Conservation (phyloP, 805 yeast species). For the Starmerella bacillaris region DNA sequence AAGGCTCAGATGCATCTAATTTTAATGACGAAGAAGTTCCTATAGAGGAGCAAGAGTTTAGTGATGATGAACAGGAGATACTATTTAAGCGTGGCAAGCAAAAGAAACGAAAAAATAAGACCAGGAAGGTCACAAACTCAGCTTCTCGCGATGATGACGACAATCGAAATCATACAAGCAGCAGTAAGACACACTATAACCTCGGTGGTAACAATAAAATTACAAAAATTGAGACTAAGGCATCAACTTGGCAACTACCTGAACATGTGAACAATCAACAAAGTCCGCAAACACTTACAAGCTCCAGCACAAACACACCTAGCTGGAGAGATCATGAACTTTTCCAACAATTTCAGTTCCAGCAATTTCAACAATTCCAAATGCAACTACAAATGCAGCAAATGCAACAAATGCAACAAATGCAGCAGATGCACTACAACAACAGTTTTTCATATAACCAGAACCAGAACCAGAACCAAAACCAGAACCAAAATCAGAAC, state of each 20-base stretch:
- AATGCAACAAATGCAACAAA: slow-evolving; percentile 2
- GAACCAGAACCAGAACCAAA: slow-evolving; percentile 3
- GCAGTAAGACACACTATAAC: not conserved
- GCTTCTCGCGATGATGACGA: not conserved
- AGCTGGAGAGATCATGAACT: not conserved
- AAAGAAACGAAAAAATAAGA: slow-evolving; percentile 34
- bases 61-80: slow-evolving; percentile 83
- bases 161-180: not conserved
- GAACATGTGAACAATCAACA: not conserved
- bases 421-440: slow-evolving; percentile 1
- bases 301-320: not conserved
- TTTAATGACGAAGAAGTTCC: slow-evolving; percentile 88
- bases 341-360: slow-evolving; percentile 2
- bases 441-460: slow-evolving; percentile 1
- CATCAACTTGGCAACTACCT: not conserved
- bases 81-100: slow-evolving; percentile 48
- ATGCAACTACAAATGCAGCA: slow-evolving; percentile 5
- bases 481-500: not conserved
- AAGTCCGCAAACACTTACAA: not conserved
- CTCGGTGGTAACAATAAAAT: too few species aligned
- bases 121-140: slow-evolving; percentile 2
- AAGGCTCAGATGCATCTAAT: slow-evolving; percentile 90
- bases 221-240: not conserved
- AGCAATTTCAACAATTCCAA: slow-evolving; percentile 8
- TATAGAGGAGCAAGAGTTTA: slow-evolving; percentile 81